Evolutionary conservation across 78 protist genomes (phyloP), one percentile per base, ranked within the genome.

Genomic region (Protostelium mycophagum): DNA sequence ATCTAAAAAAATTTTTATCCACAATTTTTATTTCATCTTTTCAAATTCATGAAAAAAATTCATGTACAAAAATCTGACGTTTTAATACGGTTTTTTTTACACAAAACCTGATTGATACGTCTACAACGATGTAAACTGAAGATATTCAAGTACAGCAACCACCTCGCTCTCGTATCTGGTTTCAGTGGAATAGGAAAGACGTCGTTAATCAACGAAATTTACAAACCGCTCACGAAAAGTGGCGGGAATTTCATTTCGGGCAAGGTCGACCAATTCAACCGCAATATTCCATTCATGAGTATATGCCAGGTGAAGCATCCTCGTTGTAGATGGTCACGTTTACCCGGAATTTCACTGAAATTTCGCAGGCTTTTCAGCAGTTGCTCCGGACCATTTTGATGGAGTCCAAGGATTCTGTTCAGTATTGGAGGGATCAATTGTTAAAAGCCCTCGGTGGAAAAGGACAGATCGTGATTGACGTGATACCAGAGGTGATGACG

Each of bases 151-250:
- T n/a, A n/a, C n/a, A n/a, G 31, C 73, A 91, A 91, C 35, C 91
- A 87, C 34, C 88, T 91, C 10, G 86, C 88, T 28, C 63, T 91
- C 5, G 94, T 91, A 0, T 88, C 91, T 35, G 94, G 94, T 35
- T 38, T 35, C 31, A 39, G 85, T n/a, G 91, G 91, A 0, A 90
- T 91, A 37, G 94, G 94, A 83, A 91, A 91, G 31, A 91, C 94
- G 9, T 84, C 88, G 23, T 83, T 91, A 35, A 88, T 91, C 37
- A 88, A 91, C 37, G 37, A 84, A 36, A 85, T 88, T 1, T 85
- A 88, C 31, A 91, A 88, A 35, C 73, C 73, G 5, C 73, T 51
- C 31, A 51, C 73, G 73, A 88, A 88, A 36, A 35, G 90, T 35
- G 90, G 90, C 28, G 39, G 88, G 0, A 37, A 91, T 73, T 91